Conservation (phyloP, 176 grass and related monocot genomes). For the sorghum (Sorghum bicolor) region DNA sequence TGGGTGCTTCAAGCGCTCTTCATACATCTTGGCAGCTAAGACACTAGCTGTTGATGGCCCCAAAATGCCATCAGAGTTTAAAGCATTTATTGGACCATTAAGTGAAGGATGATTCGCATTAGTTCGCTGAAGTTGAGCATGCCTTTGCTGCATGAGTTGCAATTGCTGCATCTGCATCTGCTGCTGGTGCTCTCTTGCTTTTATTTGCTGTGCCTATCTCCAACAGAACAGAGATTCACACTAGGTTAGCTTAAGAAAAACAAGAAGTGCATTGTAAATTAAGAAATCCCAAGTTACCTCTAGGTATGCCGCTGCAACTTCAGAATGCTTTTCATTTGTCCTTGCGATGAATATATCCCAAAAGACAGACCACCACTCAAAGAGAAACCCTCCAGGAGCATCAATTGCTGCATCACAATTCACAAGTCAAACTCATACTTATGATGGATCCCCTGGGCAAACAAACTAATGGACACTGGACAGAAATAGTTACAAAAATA, state of each 20-base stretch:
- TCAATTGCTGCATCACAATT: conserved; percentile 71
- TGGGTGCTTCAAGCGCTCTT: conserved; percentile 88
- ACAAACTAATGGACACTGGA: background rate
- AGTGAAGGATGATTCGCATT: conserved; percentile 65
- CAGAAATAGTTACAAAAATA: background rate
- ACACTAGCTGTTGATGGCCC: conserved; percentile 84
- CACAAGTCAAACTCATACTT: conserved; percentile 1
- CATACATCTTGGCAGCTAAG: conserved; percentile 95
- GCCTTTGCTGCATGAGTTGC: conserved; percentile 88
- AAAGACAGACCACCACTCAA: conserved; percentile 99
- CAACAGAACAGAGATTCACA: conserved; percentile 1
- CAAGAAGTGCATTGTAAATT: background rate
- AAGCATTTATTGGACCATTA: conserved; percentile 63
- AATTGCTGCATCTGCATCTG: conserved; percentile 96
- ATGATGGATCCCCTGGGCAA: background rate
- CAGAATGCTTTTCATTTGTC: conserved; percentile 97
- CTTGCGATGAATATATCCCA: conserved; percentile 99
- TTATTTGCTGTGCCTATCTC: conserved; percentile 74
- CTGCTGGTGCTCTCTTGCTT: conserved; percentile 92
- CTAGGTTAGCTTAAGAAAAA: background rate
- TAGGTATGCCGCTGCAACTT: conserved; percentile 89
- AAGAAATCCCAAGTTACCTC: conserved; percentile 48
- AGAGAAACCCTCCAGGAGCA: conserved; percentile 98
- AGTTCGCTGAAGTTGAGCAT: conserved; percentile 79
- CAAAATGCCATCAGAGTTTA: conserved; percentile 78